Evolutionary conservation across 2,329 filamentous ascomycete genomes (phyloP).

Genomic region (Exophiala sideris): DNA sequence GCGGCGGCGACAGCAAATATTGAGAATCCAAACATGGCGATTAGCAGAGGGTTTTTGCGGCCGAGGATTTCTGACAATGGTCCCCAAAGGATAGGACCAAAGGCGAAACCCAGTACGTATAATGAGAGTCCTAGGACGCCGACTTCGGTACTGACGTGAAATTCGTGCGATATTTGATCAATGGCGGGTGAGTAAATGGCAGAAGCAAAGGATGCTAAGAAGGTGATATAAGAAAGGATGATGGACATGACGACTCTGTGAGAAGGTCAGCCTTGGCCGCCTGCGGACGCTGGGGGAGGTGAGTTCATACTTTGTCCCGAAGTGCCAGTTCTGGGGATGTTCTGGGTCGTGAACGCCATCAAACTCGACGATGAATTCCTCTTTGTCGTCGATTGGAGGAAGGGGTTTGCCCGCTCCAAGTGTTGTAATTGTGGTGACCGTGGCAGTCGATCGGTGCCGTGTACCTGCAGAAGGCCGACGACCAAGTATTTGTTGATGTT

Average conservation of each 20-base stretch:
- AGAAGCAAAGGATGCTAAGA: conserved; percentile 28
- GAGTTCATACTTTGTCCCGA: conserved; percentile 37
- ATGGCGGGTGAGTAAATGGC: conserved; percentile 50
- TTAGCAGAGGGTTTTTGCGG: conserved; percentile 48
- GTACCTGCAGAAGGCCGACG: conserved; percentile 35
- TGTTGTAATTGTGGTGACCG: conserved; percentile 35
- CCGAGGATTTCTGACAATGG: conserved; percentile 55
- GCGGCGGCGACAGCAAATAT: conserved; percentile 65
- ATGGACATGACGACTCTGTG: conserved; percentile 8
- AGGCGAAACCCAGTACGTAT: conserved; percentile 41
- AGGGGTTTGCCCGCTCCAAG: conserved; percentile 56
- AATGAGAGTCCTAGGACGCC: conserved; percentile 41
- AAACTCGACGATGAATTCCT: conserved; percentile 67
- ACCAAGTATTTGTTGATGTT: conserved; percentile 35
- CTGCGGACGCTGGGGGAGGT: not conserved
- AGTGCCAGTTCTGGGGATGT: conserved; percentile 60
- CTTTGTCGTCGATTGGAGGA: conserved; percentile 53
- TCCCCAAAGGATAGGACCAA: conserved; percentile 40
- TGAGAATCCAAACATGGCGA: conserved; percentile 60
- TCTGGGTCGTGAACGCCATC: conserved; percentile 55
- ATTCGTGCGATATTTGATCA: conserved; percentile 48
- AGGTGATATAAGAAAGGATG: conserved; percentile 22
- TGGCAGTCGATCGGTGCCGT: conserved; percentile 27
- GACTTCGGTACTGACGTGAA: conserved; percentile 47
- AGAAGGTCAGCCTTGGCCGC: conserved; percentile 25